phyloP scores from a whole-genome alignment of 2,329 filamentous ascomycete species.

The Aspergillus felis region DNA sequence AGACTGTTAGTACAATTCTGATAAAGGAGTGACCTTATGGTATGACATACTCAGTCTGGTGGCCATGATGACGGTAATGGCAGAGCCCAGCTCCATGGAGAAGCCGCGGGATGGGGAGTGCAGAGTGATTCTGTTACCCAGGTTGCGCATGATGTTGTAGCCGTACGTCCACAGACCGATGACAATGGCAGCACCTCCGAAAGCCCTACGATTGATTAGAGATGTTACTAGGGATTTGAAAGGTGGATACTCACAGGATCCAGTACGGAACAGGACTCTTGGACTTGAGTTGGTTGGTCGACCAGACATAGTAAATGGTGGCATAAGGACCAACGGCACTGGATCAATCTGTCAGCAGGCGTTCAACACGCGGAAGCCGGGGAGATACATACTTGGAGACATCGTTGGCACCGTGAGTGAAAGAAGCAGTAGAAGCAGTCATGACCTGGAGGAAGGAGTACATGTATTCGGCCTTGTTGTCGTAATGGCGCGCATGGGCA shows the following conservation, averaged over 20 bases:
- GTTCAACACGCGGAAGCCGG: background rate
- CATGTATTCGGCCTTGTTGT: slow-evolving; percentile 17
- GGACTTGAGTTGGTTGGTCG: slow-evolving; percentile 1
- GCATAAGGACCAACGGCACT: slow-evolving; percentile 18
- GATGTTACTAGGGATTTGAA: background rate
- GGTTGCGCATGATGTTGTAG: slow-evolving; percentile 19
- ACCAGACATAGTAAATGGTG: slow-evolving; percentile 17
- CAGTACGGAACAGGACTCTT: slow-evolving; percentile 14
- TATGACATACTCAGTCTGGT: slow-evolving; percentile 11
- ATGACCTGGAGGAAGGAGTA: slow-evolving; percentile 17
- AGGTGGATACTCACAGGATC: slow-evolving; percentile 11
- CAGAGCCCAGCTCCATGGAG: slow-evolving; percentile 17
- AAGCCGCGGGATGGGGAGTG: slow-evolving; percentile 18
- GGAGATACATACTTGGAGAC: slow-evolving; percentile 12
- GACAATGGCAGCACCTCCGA: slow-evolving; percentile 12
- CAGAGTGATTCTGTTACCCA: slow-evolving; percentile 16
- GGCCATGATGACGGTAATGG: slow-evolving; percentile 15
- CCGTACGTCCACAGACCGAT: slow-evolving; percentile 19
- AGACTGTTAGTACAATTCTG: background rate
- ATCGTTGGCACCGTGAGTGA: slow-evolving; percentile 18
- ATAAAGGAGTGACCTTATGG: background rate
- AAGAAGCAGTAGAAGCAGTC: slow-evolving; percentile 14
- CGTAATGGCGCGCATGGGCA: slow-evolving; percentile 12
- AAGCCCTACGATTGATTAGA: slow-evolving; percentile 5
- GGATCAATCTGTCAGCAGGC: background rate